phyloP scores from a whole-genome alignment of 371 early-diverging fungal genomes.

The Rozella allomycis region DNA sequence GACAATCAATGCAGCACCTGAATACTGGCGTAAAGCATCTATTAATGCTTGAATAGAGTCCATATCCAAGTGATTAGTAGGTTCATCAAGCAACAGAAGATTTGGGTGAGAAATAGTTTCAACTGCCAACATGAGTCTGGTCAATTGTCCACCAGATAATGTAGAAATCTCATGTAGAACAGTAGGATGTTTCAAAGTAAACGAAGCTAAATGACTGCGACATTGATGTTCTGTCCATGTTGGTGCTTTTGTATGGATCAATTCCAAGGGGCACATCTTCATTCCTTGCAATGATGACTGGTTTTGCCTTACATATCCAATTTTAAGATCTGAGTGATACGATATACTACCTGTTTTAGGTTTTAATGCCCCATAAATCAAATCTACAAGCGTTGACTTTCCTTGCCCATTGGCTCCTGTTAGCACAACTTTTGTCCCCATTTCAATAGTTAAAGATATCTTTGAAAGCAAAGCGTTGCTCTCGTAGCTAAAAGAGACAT shows the following conservation, averaged over 20 bases:
- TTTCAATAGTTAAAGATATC: conserved; percentile 5
- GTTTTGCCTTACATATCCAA: conserved; percentile 12
- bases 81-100: conserved; percentile 12
- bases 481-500: background rate
- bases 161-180: background rate
- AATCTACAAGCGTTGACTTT: conserved; percentile 11
- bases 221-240: background rate
- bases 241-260: conserved; percentile 1
- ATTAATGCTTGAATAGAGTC: conserved; percentile 10
- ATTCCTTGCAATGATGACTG: conserved; percentile 5
- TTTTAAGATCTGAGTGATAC: conserved; percentile 1
- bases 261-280: conserved; percentile 3
- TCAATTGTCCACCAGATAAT: conserved; percentile 13
- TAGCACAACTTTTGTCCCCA: conserved; percentile 6
- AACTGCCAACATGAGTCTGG: conserved; percentile 5
- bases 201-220: conserved; percentile 1
- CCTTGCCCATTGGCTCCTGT: conserved; percentile 11
- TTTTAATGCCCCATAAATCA: conserved; percentile 1
- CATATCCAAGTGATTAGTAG: conserved; percentile 16
- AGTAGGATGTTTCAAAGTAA: background rate
- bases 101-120: conserved; percentile 3
- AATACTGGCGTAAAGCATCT: conserved; percentile 5
- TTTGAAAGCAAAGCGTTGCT: background rate
- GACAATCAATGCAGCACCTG: conserved; percentile 12
- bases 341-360: background rate